phyloP scores from a whole-genome alignment of 768 basidiomycete genomes.

The Tricholoma hemisulphureum region DNA sequence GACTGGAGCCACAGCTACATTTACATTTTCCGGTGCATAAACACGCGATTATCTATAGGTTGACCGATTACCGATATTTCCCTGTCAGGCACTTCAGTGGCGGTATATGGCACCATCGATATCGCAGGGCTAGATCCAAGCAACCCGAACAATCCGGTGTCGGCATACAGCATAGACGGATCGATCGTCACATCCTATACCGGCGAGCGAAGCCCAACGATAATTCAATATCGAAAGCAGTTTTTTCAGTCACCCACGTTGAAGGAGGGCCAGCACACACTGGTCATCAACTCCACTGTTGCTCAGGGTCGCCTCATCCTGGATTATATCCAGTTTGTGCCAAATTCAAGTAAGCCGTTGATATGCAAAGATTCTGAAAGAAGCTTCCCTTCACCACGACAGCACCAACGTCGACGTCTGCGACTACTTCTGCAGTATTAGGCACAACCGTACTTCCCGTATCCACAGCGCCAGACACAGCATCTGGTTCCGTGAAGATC shows the following conservation, averaged over 20 bases:
- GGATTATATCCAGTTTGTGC: slow-evolving; percentile 19
- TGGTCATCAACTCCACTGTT: slow-evolving; percentile 18
- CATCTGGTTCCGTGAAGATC: background rate
- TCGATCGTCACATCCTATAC: background rate
- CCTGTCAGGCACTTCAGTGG: slow-evolving; percentile 18
- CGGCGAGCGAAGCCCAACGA: background rate
- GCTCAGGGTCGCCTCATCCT: slow-evolving; percentile 18
- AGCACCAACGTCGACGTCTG: background rate
- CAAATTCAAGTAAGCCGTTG: slow-evolving; percentile 4
- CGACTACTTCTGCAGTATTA: background rate
- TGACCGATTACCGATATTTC: background rate
- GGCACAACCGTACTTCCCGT: background rate
- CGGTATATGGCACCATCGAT: slow-evolving; percentile 22
- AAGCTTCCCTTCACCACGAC: background rate
- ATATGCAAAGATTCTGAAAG: background rate
- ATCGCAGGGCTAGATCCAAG: background rate
- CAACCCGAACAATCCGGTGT: slow-evolving; percentile 7
- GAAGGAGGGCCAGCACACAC: slow-evolving; percentile 18
- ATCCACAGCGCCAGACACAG: background rate
- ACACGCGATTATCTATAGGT: background rate
- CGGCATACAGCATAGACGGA: slow-evolving; percentile 23
- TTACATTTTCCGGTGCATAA: background rate
- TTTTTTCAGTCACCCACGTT: slow-evolving; percentile 23
- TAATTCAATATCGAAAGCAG: slow-evolving; percentile 14
- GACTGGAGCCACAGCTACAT: slow-evolving; percentile 9